Conservation (phyloP, 345 rosid species). For the Reutealis trisperma region DNA sequence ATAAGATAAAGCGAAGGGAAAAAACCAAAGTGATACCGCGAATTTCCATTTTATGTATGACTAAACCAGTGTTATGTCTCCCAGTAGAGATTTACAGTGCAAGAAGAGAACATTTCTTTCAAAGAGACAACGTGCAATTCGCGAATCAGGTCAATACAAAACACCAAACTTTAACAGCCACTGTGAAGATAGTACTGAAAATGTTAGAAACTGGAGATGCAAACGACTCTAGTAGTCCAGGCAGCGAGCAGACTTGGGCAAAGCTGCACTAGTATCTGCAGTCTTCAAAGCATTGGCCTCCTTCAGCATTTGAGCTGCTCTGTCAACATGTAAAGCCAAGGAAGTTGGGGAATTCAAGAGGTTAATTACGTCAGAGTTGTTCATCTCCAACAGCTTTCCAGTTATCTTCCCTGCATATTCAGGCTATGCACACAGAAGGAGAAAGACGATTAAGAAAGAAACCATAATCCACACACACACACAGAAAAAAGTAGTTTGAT, state of each 20-base stretch:
- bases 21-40: not conserved
- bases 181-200: not conserved
- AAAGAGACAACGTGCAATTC: not conserved
- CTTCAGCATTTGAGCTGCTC: slow-evolving; percentile 24
- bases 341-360: slow-evolving; percentile 7
- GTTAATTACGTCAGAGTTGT: not conserved
- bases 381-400: slow-evolving; percentile 27
- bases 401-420: slow-evolving; percentile 16
- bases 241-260: slow-evolving; percentile 15
- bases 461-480: not conserved
- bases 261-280: slow-evolving; percentile 5
- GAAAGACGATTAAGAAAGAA: not conserved
- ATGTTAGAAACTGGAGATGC: slow-evolving; percentile 9
- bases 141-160: not conserved
- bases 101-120: not conserved
- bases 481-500: not conserved
- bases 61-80: not conserved
- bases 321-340: slow-evolving; percentile 20
- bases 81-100: slow-evolving; percentile 2
- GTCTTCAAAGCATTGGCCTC: slow-evolving; percentile 24
- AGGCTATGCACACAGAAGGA: slow-evolving; percentile 21
- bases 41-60: not conserved
- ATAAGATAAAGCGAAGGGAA: not conserved
- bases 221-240: slow-evolving; percentile 13
- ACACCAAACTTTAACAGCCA: not conserved